Conservation (phyloP, 108 stramenopile species). For the Conticribra guillardii region DNA sequence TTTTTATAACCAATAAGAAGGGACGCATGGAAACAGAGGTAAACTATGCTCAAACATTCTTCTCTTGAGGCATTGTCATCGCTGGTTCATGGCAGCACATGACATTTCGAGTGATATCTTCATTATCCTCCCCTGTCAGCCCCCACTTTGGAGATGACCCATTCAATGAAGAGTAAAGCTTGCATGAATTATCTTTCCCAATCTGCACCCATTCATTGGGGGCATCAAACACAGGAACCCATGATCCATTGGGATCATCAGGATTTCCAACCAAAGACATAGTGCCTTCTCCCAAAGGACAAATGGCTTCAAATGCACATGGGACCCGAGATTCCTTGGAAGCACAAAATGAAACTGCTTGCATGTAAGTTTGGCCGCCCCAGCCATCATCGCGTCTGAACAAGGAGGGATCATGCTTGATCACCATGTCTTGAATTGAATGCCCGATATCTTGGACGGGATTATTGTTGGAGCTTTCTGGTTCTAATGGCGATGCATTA, state of each 20-base stretch:
- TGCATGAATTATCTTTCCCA: slow-evolving; percentile 6
- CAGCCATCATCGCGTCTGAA: not conserved
- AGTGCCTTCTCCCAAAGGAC: slow-evolving; percentile 19
- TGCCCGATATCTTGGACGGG: no score
- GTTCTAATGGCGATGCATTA: not conserved
- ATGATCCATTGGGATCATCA: not conserved
- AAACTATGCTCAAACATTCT: no score
- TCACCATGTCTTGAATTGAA: not conserved
- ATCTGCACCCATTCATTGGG: slow-evolving; percentile 29
- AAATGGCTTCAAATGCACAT: slow-evolving; percentile 23
- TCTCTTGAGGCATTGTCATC: no score
- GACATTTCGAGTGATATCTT: slow-evolving; percentile 36
- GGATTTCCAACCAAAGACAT: slow-evolving; percentile 14
- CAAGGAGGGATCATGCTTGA: not conserved
- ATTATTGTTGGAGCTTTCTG: not conserved
- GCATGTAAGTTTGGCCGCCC: slow-evolving; percentile 12
- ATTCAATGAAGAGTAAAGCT: slow-evolving; percentile 1
- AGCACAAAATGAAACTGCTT: slow-evolving; percentile 25
- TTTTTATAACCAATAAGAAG: no score
- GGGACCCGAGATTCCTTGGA: slow-evolving; percentile 9
- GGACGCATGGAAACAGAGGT: no score
- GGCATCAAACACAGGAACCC: slow-evolving; percentile 17
- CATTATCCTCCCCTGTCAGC: slow-evolving; percentile 26
- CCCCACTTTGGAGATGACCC: slow-evolving; percentile 29
- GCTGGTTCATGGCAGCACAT: slow-evolving; percentile 25